Evolutionary conservation across 2,329 filamentous ascomycete genomes (phyloP), one percentile per base, ranked within the genome.

Genomic region (Alternaria triticimaculans): DNA sequence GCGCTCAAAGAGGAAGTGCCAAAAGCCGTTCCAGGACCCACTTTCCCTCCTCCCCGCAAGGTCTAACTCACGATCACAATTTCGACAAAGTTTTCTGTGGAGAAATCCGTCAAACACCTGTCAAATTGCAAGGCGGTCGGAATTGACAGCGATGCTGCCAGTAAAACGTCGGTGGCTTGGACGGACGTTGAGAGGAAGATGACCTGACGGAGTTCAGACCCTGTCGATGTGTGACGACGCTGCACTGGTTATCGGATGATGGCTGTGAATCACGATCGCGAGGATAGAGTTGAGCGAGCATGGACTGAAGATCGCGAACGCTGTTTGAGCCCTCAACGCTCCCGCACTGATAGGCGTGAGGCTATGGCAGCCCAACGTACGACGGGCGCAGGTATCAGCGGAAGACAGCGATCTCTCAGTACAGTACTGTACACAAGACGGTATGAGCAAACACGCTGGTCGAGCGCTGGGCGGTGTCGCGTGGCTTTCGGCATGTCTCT

Each of bases 1-100:
- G 76, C 62, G 61, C 66, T 70, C 63, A 70, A 66, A 65, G 63
- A 62, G 59, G 69, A 48, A 54, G 65, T 66, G 64, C 61, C 62
- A 58, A 73, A 72, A 72, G 51, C 65, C 72, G 72, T 75, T 76
- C 68, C 30, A 70, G 55, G 64, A 58, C 64, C 72, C 73, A 75
- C 75, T 66, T 56, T 77, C 75, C 77, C 76, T 74, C 69, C 75
- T 80, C 77, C 77, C 77, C 78, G 76, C 75, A 77, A 66, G 77
- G 76, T 72, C 71, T 72, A 72, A 63, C 68, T 69, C 67, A 69
- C 62, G 44, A 71, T 68, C 46, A 69, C 56, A 75, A 75, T 76
- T 72, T 75, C 68, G 59, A 69, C 72, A 72, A 70, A 62, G 61
- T 75, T 72, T 74, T 72, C 67, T 68, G 65, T 75, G 72, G 72